Evolutionary conservation across 257 asterid genomes (phyloP).

Genomic region (Solanum microdontum): DNA sequence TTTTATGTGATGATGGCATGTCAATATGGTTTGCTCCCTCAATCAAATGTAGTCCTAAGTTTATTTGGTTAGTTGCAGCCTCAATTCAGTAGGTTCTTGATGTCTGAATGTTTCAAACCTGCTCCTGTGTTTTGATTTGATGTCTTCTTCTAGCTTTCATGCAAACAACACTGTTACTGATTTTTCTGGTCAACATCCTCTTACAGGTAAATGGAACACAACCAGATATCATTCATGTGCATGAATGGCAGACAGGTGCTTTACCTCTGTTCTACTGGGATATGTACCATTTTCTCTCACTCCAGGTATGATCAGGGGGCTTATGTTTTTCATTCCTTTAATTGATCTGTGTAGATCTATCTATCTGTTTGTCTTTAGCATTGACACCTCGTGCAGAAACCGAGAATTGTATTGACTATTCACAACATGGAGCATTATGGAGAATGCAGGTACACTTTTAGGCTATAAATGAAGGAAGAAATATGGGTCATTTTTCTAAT

Average conservation of each 20-base stretch:
- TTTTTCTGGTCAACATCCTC: not conserved
- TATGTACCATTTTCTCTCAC: conserved; percentile 72
- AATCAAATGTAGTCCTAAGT: not conserved
- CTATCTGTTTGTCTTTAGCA: not conserved
- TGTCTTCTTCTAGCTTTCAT: not conserved
- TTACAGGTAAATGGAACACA: conserved; percentile 60
- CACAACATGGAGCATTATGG: conserved; percentile 97
- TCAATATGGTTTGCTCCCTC: not conserved
- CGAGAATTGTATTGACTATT: conserved; percentile 69
- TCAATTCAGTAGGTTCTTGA: not conserved
- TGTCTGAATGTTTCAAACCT: not conserved
- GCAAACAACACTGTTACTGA: not conserved
- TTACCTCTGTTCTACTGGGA: conserved; percentile 88
- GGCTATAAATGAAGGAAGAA: not conserved
- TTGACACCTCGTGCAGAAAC: conserved; percentile 40
- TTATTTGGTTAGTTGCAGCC: not conserved
- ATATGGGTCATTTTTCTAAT: not conserved
- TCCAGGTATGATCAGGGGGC: conserved; percentile 32
- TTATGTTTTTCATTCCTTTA: not conserved
- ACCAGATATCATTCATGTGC: conserved; percentile 80
- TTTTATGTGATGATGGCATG: not conserved
- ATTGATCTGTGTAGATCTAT: not conserved
- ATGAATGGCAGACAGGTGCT: conserved; percentile 84
- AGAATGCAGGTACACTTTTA: conserved; percentile 60
- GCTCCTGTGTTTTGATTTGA: not conserved